phyloP scores from a whole-genome alignment of 176 grass and related monocot species.

The Miscanthus lutarioriparius region DNA sequence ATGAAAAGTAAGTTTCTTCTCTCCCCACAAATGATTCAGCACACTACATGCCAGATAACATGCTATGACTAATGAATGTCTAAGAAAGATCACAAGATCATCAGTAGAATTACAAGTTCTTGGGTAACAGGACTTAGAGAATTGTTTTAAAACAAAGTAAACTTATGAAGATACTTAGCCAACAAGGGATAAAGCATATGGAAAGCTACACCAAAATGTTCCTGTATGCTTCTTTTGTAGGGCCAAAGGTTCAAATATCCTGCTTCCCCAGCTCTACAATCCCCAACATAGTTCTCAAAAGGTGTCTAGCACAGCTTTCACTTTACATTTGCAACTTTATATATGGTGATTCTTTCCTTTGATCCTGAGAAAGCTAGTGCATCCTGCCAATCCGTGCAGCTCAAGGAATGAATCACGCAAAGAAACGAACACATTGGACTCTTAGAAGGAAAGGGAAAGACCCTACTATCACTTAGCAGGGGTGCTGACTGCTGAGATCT shows the following conservation, averaged over 20 bases:
- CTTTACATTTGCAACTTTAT: constrained; percentile 34
- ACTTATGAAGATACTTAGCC: neutral
- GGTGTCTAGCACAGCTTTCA: constrained; percentile 10
- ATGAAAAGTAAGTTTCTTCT: neutral
- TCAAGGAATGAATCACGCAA: constrained; percentile 41
- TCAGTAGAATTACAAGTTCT: neutral
- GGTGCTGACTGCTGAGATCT: constrained; percentile 39
- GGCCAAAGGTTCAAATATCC: constrained; percentile 4
- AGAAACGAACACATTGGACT: neutral
- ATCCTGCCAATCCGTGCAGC: neutral
- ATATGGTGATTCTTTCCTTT: constrained; percentile 9
- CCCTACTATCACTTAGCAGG: neutral
- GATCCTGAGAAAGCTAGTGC: constrained; percentile 3
- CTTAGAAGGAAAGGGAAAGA: neutral
- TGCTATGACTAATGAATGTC: neutral
- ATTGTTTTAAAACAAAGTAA: neutral
- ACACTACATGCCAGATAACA: neutral
- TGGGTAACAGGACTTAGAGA: neutral
- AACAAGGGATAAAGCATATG: neutral
- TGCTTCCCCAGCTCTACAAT: neutral
- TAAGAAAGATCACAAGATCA: neutral
- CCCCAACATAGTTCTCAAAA: neutral
- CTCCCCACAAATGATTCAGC: neutral
- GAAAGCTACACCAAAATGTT: constrained; percentile 4
- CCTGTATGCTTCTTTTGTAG: neutral